Conservation (phyloP, 2,329 filamentous ascomycete species). For the Pyricularia grisea region DNA sequence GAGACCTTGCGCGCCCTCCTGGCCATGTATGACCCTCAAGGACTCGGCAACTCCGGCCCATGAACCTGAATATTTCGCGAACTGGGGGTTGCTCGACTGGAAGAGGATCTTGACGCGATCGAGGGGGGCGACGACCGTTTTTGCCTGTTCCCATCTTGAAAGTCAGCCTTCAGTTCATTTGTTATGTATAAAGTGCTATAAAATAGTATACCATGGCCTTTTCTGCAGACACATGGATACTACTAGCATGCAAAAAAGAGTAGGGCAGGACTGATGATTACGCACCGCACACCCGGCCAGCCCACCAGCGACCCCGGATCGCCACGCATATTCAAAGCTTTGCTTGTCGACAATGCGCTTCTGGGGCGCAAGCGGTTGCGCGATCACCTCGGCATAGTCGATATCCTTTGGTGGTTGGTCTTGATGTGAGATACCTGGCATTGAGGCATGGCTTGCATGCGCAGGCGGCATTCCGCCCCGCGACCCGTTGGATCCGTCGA, state of each 20-base stretch:
- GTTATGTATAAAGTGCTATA: not conserved
- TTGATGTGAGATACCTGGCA: constrained; percentile 38
- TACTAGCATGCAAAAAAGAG: not conserved
- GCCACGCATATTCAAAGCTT: constrained; percentile 74
- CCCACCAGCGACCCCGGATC: constrained; percentile 79
- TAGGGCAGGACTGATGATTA: not conserved
- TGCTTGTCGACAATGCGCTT: constrained; percentile 52
- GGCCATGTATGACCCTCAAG: constrained; percentile 70
- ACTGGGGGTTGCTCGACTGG: constrained; percentile 89
- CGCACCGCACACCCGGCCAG: constrained; percentile 85
- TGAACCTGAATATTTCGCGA: constrained; percentile 82
- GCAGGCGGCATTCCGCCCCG: constrained; percentile 42
- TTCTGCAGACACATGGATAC: not conserved
- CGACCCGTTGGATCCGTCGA: constrained; percentile 10
- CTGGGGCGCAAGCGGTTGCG: constrained; percentile 38
- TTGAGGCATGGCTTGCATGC: constrained; percentile 47
- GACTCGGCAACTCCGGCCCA: constrained; percentile 79
- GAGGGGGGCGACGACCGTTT: constrained; percentile 89
- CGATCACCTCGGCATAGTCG: constrained; percentile 24
- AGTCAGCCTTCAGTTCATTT: constrained; percentile 9
- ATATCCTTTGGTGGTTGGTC: constrained; percentile 28
- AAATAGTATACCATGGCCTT: not conserved
- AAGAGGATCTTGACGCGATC: constrained; percentile 99
- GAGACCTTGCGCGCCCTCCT: constrained; percentile 66
- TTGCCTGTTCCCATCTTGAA: constrained; percentile 50